Evolutionary conservation across 2,329 filamentous ascomycete species (phyloP).

Genomic region (Graphium sp.): DNA sequence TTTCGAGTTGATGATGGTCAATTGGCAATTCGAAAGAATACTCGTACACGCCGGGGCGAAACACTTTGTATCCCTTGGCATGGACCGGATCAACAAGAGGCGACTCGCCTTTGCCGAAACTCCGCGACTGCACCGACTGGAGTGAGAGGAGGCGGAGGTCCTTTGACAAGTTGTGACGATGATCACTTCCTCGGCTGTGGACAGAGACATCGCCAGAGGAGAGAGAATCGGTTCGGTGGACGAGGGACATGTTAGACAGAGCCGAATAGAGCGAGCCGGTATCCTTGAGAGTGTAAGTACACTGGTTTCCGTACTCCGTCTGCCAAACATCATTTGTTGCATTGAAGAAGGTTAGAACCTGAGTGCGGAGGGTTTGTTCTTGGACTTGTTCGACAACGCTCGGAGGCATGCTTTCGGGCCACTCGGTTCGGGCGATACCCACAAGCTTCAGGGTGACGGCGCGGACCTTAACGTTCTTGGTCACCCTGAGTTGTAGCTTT

Average conservation of each 20-base stretch:
- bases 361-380: slow-evolving; percentile 71
- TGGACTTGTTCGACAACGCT: slow-evolving; percentile 71
- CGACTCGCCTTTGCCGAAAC: slow-evolving; percentile 66
- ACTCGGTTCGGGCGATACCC: slow-evolving; percentile 77
- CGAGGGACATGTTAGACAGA: slow-evolving; percentile 13
- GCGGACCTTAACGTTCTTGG: slow-evolving; percentile 87
- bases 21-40: slow-evolving; percentile 75
- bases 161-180: slow-evolving; percentile 24
- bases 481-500: slow-evolving; percentile 63
- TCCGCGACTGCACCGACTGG: slow-evolving; percentile 66
- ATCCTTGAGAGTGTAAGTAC: slow-evolving; percentile 32
- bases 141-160: slow-evolving; percentile 56
- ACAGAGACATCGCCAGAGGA: slow-evolving; percentile 14
- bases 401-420: slow-evolving; percentile 91
- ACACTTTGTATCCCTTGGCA: slow-evolving; percentile 68
- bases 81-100: slow-evolving; percentile 40
- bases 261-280: slow-evolving; percentile 17
- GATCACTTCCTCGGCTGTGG: slow-evolving; percentile 10
- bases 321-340: slow-evolving; percentile 46
- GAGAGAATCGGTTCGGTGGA: too few relatives aligned
- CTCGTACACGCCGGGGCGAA: slow-evolving; percentile 54
- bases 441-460: slow-evolving; percentile 74
- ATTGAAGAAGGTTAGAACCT: slow-evolving; percentile 88
- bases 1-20: slow-evolving; percentile 77
- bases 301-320: slow-evolving; percentile 45